phyloP scores from a whole-genome alignment of 441 rosid genomes.

The Gossypium gossypioides region DNA sequence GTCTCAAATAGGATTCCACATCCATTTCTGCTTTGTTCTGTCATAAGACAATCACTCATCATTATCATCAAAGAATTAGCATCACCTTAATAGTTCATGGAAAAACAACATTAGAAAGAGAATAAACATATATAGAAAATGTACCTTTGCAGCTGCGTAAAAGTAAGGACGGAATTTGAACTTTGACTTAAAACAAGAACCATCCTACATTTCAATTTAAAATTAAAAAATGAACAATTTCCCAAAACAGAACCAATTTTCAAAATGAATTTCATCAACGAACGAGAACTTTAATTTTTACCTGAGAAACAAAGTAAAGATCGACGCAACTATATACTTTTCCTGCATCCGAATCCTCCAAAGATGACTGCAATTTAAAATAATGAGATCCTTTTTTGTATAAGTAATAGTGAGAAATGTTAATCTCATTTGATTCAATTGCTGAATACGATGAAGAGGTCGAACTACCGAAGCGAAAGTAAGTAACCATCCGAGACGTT shows the following conservation, averaged over 20 bases:
- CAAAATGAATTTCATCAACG: not conserved
- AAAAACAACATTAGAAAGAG: constrained; percentile 8
- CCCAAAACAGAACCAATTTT: not conserved
- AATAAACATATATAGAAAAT: constrained; percentile 5
- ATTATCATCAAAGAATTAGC: not conserved
- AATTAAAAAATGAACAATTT: not conserved
- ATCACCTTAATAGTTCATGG: not conserved
- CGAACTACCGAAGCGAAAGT: constrained; percentile 64
- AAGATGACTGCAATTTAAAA: constrained; percentile 59
- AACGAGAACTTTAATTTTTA: constrained; percentile 26
- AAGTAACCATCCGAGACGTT: constrained; percentile 92
- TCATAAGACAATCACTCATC: constrained; percentile 12
- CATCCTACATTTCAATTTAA: constrained; percentile 48
- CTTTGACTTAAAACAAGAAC: constrained; percentile 78
- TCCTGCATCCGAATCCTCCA: constrained; percentile 62
- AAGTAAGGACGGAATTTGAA: constrained; percentile 89
- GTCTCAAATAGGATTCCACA: constrained; percentile 74
- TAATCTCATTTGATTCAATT: not conserved
- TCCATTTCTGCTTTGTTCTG: constrained; percentile 83
- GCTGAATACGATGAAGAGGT: not conserved
- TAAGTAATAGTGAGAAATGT: not conserved
- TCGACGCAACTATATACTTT: constrained; percentile 70
- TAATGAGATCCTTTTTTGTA: not conserved
- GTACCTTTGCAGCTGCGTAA: constrained; percentile 76
- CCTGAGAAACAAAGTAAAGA: constrained; percentile 85